phyloP scores from a whole-genome alignment of 805 yeast species.

The Debaryomyces tyrocola region DNA sequence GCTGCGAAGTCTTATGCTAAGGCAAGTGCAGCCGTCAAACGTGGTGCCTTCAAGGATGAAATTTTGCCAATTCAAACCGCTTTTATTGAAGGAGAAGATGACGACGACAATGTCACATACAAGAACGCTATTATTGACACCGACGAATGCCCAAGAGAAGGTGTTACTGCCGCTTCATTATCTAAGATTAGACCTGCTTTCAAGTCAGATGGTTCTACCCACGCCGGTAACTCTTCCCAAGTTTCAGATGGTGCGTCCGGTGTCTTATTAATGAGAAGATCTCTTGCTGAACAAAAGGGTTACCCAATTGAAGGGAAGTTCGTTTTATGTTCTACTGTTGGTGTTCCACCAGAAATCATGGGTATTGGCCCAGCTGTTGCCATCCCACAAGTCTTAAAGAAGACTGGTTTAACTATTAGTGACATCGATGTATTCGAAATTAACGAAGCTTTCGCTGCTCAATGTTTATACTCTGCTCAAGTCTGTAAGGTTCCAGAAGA shows the following conservation, averaged over 20 bases:
- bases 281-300: constrained; percentile 72
- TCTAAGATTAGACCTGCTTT: constrained; percentile 85
- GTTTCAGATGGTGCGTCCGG: constrained; percentile 96
- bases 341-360: constrained; percentile 97
- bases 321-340: constrained; percentile 75
- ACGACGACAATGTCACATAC: constrained; percentile 53
- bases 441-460: constrained; percentile 97
- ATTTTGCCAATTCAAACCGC: constrained; percentile 77
- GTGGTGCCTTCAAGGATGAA: constrained; percentile 83
- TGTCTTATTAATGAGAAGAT: constrained; percentile 80
- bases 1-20: constrained; percentile 85
- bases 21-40: constrained; percentile 72
- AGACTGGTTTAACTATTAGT: constrained; percentile 54
- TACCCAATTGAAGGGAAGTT: constrained; percentile 78
- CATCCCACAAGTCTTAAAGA: constrained; percentile 77
- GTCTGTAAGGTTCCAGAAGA: constrained; percentile 63
- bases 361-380: constrained; percentile 98
- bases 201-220: constrained; percentile 78
- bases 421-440: constrained; percentile 82
- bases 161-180: constrained; percentile 77
- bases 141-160: constrained; percentile 89
- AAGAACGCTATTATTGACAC: constrained; percentile 49
- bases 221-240: constrained; percentile 97
- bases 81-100: constrained; percentile 49
- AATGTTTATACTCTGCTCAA: constrained; percentile 75